phyloP scores from a whole-genome alignment of 1,139 yeast species.

The Kazachstania sp. region DNA sequence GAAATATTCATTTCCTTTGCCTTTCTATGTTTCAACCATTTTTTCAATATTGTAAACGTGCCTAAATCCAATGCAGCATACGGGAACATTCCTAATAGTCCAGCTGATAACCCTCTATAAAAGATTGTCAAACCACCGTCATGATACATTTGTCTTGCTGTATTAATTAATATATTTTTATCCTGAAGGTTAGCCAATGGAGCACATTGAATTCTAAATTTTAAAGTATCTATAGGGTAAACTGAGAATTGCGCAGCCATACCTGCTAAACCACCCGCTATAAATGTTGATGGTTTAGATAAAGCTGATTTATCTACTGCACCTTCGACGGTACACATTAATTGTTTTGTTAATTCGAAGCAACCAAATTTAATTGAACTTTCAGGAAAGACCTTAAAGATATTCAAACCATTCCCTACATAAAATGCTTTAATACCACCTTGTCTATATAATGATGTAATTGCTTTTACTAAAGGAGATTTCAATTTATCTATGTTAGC shows the following conservation, averaged over 20 bases:
- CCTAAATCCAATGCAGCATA: slow-evolving; percentile 95
- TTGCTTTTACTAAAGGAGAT: slow-evolving; percentile 73
- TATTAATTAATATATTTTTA: slow-evolving; percentile 48
- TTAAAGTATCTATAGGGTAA: slow-evolving; percentile 92
- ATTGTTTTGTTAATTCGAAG: slow-evolving; percentile 76
- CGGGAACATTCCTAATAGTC: slow-evolving; percentile 91
- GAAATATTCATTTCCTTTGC: slow-evolving; percentile 45
- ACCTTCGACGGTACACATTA: slow-evolving; percentile 70
- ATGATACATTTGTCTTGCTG: slow-evolving; percentile 67
- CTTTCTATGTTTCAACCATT: slow-evolving; percentile 58
- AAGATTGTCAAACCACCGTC: slow-evolving; percentile 75
- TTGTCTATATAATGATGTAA: slow-evolving; percentile 71
- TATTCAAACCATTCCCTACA: slow-evolving; percentile 91
- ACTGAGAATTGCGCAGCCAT: slow-evolving; percentile 86
- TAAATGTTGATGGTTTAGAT: slow-evolving; percentile 69
- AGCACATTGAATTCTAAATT: slow-evolving; percentile 76
- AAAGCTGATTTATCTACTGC: slow-evolving; percentile 61
- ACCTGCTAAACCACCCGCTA: slow-evolving; percentile 96
- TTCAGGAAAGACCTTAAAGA: slow-evolving; percentile 92
- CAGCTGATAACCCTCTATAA: slow-evolving; percentile 81
- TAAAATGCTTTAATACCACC: slow-evolving; percentile 85
- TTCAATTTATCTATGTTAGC: slow-evolving; percentile 37
- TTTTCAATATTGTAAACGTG: slow-evolving; percentile 78
- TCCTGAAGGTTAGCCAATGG: slow-evolving; percentile 53
- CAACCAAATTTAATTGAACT: slow-evolving; percentile 97